Percentiles rank a stretch among this genome's conserved stretches.
These are phyloP conservation scores for Suillus paluster DNA, from an alignment of 768 basidiomycete genomes.

Conservation along the genomic window DNA sequence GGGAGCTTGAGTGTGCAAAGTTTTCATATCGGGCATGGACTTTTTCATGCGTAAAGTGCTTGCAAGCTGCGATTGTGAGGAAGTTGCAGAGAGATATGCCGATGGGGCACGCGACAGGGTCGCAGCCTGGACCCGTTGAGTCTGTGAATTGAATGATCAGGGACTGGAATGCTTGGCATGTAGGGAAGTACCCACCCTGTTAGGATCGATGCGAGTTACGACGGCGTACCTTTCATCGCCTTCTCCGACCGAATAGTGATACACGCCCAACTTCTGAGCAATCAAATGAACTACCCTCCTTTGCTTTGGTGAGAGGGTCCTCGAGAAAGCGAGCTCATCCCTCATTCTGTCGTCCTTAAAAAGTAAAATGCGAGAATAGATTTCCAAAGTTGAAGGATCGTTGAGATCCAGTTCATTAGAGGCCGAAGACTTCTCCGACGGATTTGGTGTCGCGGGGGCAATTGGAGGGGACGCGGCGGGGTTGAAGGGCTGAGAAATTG, in stretches of 20 bases:
- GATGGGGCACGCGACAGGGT: conserved; percentile 84
- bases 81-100: conserved; percentile 69
- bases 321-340: conserved; percentile 96
- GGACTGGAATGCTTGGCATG: conserved; percentile 15
- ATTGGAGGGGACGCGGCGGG: conserved; percentile 56
- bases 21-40: conserved; percentile 98
- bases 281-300: conserved; percentile 93
- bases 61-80: conserved; percentile 45
- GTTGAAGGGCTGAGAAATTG: conserved; percentile 45
- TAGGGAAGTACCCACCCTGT: conserved; percentile 58
- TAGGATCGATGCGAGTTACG: conserved; percentile 88
- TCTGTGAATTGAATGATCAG: conserved; percentile 11
- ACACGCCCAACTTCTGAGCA: conserved; percentile 95
- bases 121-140: conserved; percentile 47
- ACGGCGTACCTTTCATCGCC: conserved; percentile 94
- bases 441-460: conserved; percentile 61
- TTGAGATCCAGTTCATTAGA: conserved; percentile 89
- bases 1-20: conserved; percentile 77
- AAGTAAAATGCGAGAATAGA: conserved; percentile 93
- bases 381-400: conserved; percentile 93
- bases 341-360: conserved; percentile 99
- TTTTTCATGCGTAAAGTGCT: conserved; percentile 86
- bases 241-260: conserved; percentile 91
- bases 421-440: conserved; percentile 63
- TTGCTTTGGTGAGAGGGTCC: conserved; percentile 82